Conservation (phyloP, 2,329 filamentous ascomycete species). For the Aspergillus bombycis region DNA sequence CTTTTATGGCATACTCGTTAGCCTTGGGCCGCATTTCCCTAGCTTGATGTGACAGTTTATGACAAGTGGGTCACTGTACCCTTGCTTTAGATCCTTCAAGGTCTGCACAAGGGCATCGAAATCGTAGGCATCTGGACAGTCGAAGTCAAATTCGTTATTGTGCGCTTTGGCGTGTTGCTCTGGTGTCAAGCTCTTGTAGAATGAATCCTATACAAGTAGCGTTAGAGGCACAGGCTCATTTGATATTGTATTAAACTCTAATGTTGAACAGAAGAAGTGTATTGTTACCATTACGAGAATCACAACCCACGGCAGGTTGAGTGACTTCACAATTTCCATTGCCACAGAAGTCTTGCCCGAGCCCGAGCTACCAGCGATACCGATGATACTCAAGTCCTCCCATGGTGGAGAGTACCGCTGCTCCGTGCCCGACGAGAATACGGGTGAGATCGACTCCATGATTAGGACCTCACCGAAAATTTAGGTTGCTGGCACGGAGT, state of each 20-base stretch:
- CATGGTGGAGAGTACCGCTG: conserved; percentile 91
- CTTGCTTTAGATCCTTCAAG: conserved; percentile 82
- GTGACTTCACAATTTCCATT: conserved; percentile 82
- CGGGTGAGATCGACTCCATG: conserved; percentile 44
- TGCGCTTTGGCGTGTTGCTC: conserved; percentile 83
- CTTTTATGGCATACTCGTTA: conserved; percentile 25
- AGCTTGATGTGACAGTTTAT: neutral
- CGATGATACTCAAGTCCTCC: conserved; percentile 95
- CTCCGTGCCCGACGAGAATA: conserved; percentile 38
- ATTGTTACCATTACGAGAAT: conserved; percentile 85
- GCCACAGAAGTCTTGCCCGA: conserved; percentile 95
- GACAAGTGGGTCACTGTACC: conserved; percentile 57
- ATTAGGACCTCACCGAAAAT: conserved; percentile 10
- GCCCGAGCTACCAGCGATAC: conserved; percentile 91
- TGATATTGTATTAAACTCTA: conserved; percentile 14
- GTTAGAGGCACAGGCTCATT: conserved; percentile 19
- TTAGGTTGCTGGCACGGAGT: conserved; percentile 4
- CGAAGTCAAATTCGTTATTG: conserved; percentile 91
- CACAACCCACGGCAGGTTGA: conserved; percentile 96
- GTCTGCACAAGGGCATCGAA: conserved; percentile 85
- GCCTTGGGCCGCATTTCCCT: conserved; percentile 2
- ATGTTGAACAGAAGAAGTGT: neutral
- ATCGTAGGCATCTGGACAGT: conserved; percentile 90
- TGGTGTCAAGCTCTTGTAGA: conserved; percentile 85
- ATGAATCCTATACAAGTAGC: conserved; percentile 72